phyloP scores from a whole-genome alignment of 1,284 basidiomycete species.

The Heterobasidion occidentale region DNA sequence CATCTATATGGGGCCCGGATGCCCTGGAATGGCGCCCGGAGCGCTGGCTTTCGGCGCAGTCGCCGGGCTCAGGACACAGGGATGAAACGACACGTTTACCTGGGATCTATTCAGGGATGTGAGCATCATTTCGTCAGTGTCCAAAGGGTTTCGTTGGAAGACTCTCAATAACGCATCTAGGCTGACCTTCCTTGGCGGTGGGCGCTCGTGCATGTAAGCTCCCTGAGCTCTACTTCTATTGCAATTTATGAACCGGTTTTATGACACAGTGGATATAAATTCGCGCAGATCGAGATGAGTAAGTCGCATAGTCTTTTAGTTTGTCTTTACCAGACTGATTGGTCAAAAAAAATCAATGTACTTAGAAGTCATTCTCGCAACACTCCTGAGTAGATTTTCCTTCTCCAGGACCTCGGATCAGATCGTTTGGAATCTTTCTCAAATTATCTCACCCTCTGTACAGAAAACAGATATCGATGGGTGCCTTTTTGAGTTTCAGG shows the following conservation, averaged over 20 bases:
- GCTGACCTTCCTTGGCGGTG: conserved; percentile 14
- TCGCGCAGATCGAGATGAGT: conserved; percentile 12
- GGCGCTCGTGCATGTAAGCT: conserved; percentile 13
- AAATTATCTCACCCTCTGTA: conserved; percentile 1
- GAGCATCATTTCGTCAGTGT: conserved; percentile 1
- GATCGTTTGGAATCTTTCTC: neutral
- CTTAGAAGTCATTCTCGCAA: neutral
- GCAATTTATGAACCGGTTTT: neutral
- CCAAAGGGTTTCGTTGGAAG: neutral
- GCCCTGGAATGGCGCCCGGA: conserved; percentile 15
- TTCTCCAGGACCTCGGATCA: neutral
- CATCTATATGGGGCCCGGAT: conserved; percentile 8
- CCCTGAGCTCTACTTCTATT: neutral
- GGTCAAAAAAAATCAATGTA: neutral
- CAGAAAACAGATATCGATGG: neutral
- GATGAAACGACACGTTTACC: conserved; percentile 6
- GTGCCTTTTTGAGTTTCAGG: neutral
- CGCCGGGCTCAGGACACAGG: neutral
- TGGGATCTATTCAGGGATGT: conserved; percentile 15
- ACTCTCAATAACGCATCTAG: neutral
- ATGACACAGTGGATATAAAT: conserved; percentile 8
- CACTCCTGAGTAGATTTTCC: neutral
- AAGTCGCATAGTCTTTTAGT: neutral
- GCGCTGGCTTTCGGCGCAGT: conserved; percentile 13
- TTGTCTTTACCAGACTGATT: neutral